Base-by-base conservation (phyloP, 192 early-diverging fungal genomes). In the Backusella morwellensis region DNA sequence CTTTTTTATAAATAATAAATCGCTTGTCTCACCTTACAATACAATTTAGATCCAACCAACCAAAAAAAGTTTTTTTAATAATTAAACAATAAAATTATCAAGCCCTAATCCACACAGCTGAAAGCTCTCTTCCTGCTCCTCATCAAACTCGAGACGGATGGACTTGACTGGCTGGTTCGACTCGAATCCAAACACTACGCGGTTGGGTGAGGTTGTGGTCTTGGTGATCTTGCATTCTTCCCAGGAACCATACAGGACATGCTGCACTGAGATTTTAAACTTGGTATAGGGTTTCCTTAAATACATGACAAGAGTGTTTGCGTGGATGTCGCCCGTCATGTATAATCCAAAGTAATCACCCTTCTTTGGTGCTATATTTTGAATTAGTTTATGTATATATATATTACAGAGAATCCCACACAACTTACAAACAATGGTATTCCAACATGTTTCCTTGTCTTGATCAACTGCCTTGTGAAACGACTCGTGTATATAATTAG, bases 381-480 rank as follows among this genome's bases (percentile, higher is more conserved):
- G 32, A 32, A 32, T 32, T 32, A 32, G 32, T 26, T 54, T 52
- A 6, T 21, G 35, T 32, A 32, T 32, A 3, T 3, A 32, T 32
- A 32, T 32, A 32, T 32, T 32, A 32, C 29, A 32, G 29, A 32
- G 29, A 32, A 32, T 32, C 29, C 1, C 29, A 32, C 29, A 32
- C 29, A 32, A 32, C 29, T 32, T 82, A 85, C 83, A 50, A 73
- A 23, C 72, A 66, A 75, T 82, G 34, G 85, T 82, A 63, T 88
- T 84, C 88, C 88, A 89, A 41, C 88, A 89, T 19, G 88, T 89
- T 26, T 40, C 67, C 0, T 73, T 68, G 72, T 89, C 73, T 41
- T 78, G 70, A 69, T 89, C 88, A 6, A 89, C 88, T 38, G 88
- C 88, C n/a, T 84, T 75, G 44, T 84, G 79, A 79, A 83, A 89